Evolutionary conservation across 2,329 filamentous ascomycete genomes (phyloP).

Genomic region (Ophiostoma triangulosporum): DNA sequence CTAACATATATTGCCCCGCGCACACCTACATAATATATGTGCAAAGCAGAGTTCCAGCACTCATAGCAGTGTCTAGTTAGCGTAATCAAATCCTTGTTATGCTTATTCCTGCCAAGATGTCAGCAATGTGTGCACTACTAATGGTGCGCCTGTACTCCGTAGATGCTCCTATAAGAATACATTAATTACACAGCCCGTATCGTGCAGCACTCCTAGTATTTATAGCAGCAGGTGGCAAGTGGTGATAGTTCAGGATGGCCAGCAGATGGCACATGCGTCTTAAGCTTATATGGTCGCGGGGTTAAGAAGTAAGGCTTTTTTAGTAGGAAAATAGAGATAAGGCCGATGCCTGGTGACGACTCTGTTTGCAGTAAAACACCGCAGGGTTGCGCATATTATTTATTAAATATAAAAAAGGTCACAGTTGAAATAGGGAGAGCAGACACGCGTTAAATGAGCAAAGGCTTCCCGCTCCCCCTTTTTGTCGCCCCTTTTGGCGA

Average conservation of each 20-base stretch:
- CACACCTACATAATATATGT: no score
- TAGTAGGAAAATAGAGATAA: not conserved
- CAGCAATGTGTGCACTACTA: not conserved
- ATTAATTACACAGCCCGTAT: not conserved
- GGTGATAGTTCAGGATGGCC: no score
- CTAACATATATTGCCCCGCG: no score
- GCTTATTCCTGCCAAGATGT: not conserved
- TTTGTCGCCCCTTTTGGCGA: not conserved
- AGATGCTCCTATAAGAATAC: not conserved
- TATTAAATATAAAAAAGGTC: not conserved
- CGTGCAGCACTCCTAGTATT: not conserved
- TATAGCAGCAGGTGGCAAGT: not conserved
- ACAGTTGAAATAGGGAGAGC: not conserved
- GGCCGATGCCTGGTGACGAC: not conserved
- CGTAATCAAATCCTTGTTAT: not conserved
- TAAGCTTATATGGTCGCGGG: no score
- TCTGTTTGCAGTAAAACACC: not conserved
- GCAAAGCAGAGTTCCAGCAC: no score
- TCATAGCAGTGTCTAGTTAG: not conserved
- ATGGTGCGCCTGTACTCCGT: no score
- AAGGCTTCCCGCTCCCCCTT: not conserved
- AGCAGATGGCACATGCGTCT: no score
- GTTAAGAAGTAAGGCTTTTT: no score
- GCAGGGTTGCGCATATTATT: no score
- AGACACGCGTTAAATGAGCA: not conserved